Conservation (phyloP, 106 monocot species). For the Dioscorea alata region DNA sequence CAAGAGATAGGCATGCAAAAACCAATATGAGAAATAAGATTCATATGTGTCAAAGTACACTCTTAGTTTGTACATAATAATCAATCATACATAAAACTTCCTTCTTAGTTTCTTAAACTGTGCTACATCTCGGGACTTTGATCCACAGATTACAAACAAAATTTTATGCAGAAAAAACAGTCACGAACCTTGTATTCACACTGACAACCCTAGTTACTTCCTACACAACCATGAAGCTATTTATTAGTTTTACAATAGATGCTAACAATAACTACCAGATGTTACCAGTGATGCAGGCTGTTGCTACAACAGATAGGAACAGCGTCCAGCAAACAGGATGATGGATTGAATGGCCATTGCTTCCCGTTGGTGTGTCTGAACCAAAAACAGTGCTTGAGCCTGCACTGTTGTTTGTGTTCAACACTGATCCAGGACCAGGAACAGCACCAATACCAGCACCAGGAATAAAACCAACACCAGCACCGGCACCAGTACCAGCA, state of each 20-base stretch:
- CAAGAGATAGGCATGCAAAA: not conserved
- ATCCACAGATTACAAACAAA: not conserved
- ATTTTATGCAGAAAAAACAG: not conserved
- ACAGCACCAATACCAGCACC: slow-evolving; percentile 16
- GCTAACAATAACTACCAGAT: slow-evolving; percentile 11
- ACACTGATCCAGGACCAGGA: slow-evolving; percentile 17
- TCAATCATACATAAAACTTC: not conserved
- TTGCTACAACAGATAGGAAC: slow-evolving; percentile 12
- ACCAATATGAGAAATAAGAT: not conserved
- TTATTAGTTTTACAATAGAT: too few relatives aligned
- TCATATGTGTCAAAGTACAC: not conserved
- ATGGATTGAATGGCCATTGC: slow-evolving; percentile 16
- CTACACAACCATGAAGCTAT: not conserved
- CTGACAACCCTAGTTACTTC: not conserved
- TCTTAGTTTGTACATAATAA: not conserved
- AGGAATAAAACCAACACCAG: not conserved
- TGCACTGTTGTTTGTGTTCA: slow-evolving; percentile 29
- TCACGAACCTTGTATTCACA: not conserved
- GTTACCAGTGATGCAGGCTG: slow-evolving; percentile 12
- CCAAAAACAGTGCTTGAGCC: slow-evolving; percentile 51
- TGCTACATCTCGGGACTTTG: not conserved
- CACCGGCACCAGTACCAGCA: not conserved
- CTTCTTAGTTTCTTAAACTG: not conserved
- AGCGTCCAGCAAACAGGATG: slow-evolving; percentile 20
- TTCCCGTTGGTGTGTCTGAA: slow-evolving; percentile 34